Base-by-base conservation (phyloP, 2,329 filamentous ascomycete genomes). In the Botrytis elliptica region DNA sequence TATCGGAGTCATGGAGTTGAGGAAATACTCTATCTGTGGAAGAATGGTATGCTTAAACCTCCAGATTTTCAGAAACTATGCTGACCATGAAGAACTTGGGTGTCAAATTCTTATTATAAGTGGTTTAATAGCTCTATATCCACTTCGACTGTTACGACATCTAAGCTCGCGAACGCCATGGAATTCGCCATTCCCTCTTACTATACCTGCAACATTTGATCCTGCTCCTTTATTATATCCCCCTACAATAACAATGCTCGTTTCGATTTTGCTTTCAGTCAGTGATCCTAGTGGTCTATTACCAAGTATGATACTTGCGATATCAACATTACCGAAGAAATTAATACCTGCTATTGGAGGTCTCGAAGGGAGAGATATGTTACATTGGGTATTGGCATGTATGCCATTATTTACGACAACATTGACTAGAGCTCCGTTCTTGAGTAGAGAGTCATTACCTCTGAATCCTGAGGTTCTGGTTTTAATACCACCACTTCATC, bases 211-310 rank as follows among this genome's bases (percentile, higher is more conserved):
- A 6, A 87, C 88, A n/a, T 97, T 98, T 82, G 95, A 98, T 80
- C 95, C 94, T 4, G 95, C 95, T 10, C 93, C 95, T 18, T 86
- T 97, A n/a, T 83, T 98, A 73, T 98, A 98, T 81, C 95, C 95
- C 29, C 88, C 92, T 9, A 83, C 91, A 3, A 86, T 97, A 44
- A 93, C 95, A 0, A 83, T 95, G 25, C 86, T 95, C 64, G 91
- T 96, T 42, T 90, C 94, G 1, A 84, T 96, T 7, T 90, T 95
- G 16, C 86, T 97, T 60, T 89, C 90, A 12, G 85, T 87, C 69
- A 86, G 88, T 67, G 89, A 88, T 64, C 85, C 88, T 4, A 85
- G 86, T 25, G 85, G 90, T 20, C 81, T 97, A 33, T 83, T 97
- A 12, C 91, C 92, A 2, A 97, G 96, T 79, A 88, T 97, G 57